phyloP scores from a whole-genome alignment of 768 basidiomycete species.

The Lactarius hatsudake region DNA sequence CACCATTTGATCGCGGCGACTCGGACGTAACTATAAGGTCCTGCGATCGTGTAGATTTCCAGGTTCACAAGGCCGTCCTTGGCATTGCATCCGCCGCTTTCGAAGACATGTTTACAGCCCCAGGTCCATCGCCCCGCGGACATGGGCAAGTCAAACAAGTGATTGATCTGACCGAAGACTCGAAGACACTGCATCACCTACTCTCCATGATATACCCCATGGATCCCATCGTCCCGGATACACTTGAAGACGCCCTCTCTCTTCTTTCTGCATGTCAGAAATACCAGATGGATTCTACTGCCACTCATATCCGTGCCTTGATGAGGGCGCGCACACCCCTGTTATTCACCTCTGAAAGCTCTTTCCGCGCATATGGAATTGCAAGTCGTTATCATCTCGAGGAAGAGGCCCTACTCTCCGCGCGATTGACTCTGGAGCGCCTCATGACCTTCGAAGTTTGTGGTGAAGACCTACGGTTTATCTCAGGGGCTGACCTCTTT shows the following conservation, averaged over 20 bases:
- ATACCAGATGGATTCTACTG: conserved; percentile 12
- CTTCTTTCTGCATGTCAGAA: conserved; percentile 18
- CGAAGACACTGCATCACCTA: conserved; percentile 11
- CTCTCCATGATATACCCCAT: conserved; percentile 9
- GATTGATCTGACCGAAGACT: conserved; percentile 1
- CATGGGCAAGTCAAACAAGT: neutral
- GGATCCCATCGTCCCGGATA: neutral
- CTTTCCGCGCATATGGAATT: conserved; percentile 14
- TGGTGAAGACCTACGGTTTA: conserved; percentile 11
- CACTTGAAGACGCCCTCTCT: conserved; percentile 1
- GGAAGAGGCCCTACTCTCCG: conserved; percentile 1
- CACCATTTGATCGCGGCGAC: conserved; percentile 19
- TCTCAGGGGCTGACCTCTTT: conserved; percentile 13
- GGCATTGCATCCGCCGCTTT: conserved; percentile 59
- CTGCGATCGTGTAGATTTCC: conserved; percentile 50
- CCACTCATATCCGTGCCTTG: neutral
- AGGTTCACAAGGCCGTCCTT: conserved; percentile 53
- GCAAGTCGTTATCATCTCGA: conserved; percentile 12
- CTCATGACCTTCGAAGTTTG: neutral
- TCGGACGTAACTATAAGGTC: conserved; percentile 52
- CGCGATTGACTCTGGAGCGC: conserved; percentile 11
- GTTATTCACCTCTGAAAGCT: neutral
- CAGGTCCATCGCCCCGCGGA: neutral
- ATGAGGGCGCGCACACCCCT: neutral
- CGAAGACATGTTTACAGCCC: conserved; percentile 45